Percentiles rank a stretch among this genome's conserved stretches.
Evolutionary conservation across 495 filamentous ascomycete genomes (phyloP).

Genomic region (Stereocaulon alpinum): DNA sequence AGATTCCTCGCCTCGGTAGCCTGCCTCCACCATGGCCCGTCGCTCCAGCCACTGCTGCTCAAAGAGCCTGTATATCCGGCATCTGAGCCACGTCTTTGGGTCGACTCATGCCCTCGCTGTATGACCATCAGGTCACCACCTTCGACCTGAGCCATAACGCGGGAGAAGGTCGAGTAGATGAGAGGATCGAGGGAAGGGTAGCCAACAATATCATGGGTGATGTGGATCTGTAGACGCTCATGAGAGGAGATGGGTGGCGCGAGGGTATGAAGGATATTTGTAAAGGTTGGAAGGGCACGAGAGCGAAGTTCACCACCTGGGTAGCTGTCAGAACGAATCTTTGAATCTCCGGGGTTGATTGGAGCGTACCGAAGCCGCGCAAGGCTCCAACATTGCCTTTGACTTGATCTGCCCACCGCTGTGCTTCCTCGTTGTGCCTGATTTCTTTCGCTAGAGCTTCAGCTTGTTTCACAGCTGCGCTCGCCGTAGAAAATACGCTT

Average conservation of each 20-base stretch:
- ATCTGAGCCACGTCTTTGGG: conserved; percentile 52
- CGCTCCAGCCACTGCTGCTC: conserved; percentile 58
- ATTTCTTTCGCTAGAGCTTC: conserved; percentile 91
- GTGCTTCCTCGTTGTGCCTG: conserved; percentile 90
- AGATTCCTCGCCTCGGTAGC: conserved; percentile 59
- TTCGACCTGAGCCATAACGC: conserved; percentile 97
- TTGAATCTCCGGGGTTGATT: no score
- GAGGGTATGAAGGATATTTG: conserved; percentile 84
- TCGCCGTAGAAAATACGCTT: conserved; percentile 57
- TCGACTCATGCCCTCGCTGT: conserved; percentile 80
- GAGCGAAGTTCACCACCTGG: conserved; percentile 81
- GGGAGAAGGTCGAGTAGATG: conserved; percentile 84
- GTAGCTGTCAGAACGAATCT: no score
- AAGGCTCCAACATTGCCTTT: conserved; percentile 82
- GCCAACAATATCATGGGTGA: conserved; percentile 86
- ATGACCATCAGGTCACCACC: conserved; percentile 95
- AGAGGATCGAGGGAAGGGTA: conserved; percentile 93
- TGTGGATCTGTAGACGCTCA: conserved; percentile 95
- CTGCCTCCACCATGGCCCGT: conserved; percentile 93
- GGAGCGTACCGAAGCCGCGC: conserved; percentile 59
- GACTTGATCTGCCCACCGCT: conserved; percentile 90
- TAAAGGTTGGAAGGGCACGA: conserved; percentile 88
- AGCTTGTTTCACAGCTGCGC: conserved; percentile 84
- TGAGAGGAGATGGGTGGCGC: conserved; percentile 96
- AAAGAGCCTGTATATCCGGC: conserved; percentile 46